Evolutionary conservation across 345 rosid genomes (phyloP).

Genomic region (Hibiscus tridactylites): DNA sequence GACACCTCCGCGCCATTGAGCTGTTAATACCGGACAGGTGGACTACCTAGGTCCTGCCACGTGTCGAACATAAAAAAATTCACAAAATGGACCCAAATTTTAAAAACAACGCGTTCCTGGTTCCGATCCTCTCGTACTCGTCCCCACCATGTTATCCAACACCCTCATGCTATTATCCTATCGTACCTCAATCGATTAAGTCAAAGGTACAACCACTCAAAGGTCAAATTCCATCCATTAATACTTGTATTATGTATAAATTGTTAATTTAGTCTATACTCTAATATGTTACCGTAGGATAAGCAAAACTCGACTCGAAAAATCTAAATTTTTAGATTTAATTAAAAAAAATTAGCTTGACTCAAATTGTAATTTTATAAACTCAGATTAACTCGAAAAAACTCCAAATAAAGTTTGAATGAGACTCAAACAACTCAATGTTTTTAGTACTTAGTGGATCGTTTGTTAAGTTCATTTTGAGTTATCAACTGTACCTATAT

Average conservation of each 20-base stretch:
- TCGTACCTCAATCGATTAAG: neutral
- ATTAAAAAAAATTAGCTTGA: no score
- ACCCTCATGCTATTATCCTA: neutral
- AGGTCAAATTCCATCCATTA: no score
- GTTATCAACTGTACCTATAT: no score
- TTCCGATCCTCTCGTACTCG: slow-evolving; percentile 1
- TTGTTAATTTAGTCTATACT: neutral
- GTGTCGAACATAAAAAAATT: slow-evolving; percentile 2
- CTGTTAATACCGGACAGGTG: neutral
- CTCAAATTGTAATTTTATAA: no score
- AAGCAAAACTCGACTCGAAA: no score
- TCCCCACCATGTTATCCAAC: neutral
- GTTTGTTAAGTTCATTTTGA: no score
- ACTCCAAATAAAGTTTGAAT: no score
- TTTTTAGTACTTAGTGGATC: no score
- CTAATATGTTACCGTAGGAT: no score
- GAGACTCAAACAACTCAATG: no score
- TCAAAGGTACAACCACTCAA: neutral
- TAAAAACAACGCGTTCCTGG: neutral
- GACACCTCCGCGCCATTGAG: slow-evolving; percentile 8
- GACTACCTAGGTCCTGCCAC: slow-evolving; percentile 17
- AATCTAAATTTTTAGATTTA: no score
- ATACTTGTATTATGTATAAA: neutral
- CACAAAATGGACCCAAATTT: neutral
- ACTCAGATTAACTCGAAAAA: no score